These are phyloP conservation scores for Rhizopogon vulgaris DNA, from an alignment of 768 basidiomycete genomes.

Conservation along the genomic window DNA sequence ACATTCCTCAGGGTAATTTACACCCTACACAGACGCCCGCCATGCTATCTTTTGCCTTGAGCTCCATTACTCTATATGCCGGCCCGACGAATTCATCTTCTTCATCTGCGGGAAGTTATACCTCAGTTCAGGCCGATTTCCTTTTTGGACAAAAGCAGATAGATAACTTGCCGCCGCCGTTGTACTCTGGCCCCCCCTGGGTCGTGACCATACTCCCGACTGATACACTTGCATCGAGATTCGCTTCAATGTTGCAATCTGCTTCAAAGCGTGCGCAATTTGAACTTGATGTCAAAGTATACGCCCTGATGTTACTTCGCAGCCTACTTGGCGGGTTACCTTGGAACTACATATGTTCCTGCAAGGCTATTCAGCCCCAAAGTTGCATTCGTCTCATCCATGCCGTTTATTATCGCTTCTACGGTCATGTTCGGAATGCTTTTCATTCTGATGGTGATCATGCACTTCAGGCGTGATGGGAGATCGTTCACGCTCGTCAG, in stretches of 20 bases:
- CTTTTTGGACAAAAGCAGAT: slow-evolving; percentile 16
- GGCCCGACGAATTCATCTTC: background rate
- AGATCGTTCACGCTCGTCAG: slow-evolving; percentile 22
- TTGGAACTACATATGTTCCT: slow-evolving; percentile 24
- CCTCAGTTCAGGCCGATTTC: slow-evolving; percentile 11
- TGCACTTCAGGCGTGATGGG: slow-evolving; percentile 15
- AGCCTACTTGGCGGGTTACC: slow-evolving; percentile 17
- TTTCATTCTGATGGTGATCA: slow-evolving; percentile 11
- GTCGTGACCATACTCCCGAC: slow-evolving; percentile 7
- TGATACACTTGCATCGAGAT: slow-evolving; percentile 12
- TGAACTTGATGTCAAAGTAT: slow-evolving; percentile 1
- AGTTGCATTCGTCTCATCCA: slow-evolving; percentile 19
- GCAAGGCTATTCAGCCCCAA: slow-evolving; percentile 16
- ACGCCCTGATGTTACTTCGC: background rate
- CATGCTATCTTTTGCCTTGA: slow-evolving; percentile 17
- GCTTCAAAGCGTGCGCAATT: slow-evolving; percentile 9
- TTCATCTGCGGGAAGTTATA: background rate
- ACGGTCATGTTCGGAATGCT: slow-evolving; percentile 20
- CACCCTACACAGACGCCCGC: slow-evolving; percentile 16
- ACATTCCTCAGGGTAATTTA: slow-evolving; percentile 18
- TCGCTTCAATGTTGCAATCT: slow-evolving; percentile 16
- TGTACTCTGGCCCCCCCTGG: background rate
- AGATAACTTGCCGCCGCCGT: slow-evolving; percentile 1
- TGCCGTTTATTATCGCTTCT: slow-evolving; percentile 21
- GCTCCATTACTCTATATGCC: slow-evolving; percentile 1